Evolutionary conservation across 148 eudicot genomes (phyloP).

Genomic region (Rhododendron williamsianum): DNA sequence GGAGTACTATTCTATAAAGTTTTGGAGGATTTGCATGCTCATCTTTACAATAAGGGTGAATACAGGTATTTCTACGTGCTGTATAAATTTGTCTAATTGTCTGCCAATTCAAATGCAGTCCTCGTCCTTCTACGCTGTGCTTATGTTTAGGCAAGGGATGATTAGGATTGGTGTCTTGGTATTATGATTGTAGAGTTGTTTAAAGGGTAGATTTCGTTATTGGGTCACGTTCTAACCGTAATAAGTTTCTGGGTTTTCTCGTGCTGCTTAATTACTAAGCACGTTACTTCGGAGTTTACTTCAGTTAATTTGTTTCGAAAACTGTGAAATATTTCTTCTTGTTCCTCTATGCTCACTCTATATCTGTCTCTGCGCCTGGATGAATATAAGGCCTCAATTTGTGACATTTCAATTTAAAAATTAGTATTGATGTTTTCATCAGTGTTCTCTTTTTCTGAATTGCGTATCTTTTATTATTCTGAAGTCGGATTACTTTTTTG

Average conservation of each 20-base stretch:
- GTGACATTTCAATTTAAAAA: not conserved
- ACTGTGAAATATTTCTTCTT: not conserved
- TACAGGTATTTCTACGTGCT: constrained; percentile 48
- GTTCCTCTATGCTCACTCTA: not conserved
- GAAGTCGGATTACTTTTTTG: constrained; percentile 18
- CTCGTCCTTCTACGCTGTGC: not conserved
- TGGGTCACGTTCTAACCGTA: not conserved
- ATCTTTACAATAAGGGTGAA: constrained; percentile 93
- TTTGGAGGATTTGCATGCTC: constrained; percentile 94
- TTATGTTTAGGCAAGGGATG: not conserved
- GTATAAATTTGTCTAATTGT: not conserved
- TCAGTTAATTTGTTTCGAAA: not conserved
- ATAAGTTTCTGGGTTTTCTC: not conserved
- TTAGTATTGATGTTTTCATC: not conserved
- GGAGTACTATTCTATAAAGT: constrained; percentile 83
- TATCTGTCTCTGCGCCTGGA: not conserved
- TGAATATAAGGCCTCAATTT: not conserved
- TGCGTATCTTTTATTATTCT: constrained; percentile 8
- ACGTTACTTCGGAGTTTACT: not conserved
- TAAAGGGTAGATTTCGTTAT: not conserved
- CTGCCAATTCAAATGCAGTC: not conserved
- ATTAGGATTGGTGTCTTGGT: not conserved
- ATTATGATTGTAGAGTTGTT: not conserved
- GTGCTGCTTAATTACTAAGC: not conserved
- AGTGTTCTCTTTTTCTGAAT: not conserved